Conservation (phyloP, 2,329 filamentous ascomycete species). For the Zalaria sp. region DNA sequence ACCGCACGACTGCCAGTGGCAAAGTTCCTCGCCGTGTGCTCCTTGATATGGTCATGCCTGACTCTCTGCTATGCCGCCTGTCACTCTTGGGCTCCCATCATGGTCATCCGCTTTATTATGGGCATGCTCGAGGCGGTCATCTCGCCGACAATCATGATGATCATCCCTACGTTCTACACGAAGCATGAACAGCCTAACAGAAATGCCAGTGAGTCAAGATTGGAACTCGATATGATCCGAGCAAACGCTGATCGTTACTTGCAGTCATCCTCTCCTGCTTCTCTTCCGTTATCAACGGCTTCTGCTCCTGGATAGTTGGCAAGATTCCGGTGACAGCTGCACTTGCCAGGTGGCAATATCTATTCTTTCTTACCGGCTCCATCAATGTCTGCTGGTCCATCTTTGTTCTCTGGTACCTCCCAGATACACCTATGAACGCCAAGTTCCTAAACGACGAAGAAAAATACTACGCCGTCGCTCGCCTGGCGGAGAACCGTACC, state of each 20-base stretch:
- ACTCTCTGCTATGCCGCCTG: not conserved
- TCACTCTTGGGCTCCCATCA: not conserved
- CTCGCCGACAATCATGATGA: not conserved
- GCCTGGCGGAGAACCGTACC: slow-evolving; percentile 29
- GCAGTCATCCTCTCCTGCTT: not conserved
- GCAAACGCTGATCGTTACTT: no score
- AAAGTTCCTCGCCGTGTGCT: not conserved
- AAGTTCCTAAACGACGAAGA: slow-evolving; percentile 43
- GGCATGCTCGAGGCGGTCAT: not conserved
- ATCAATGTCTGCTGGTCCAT: not conserved
- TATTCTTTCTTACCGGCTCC: not conserved
- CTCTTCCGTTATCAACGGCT: not conserved
- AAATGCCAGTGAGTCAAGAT: not conserved
- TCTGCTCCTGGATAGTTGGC: not conserved
- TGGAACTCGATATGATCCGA: no score
- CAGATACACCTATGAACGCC: slow-evolving; percentile 48
- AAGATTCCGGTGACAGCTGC: not conserved
- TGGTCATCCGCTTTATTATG: not conserved
- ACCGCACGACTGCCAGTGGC: not conserved
- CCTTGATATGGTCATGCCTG: not conserved
- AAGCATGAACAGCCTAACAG: not conserved
- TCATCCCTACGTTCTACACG: not conserved
- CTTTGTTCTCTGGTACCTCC: slow-evolving; percentile 39
- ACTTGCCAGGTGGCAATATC: not conserved
- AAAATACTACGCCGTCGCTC: slow-evolving; percentile 44